phyloP scores from a whole-genome alignment of 805 yeast genomes.

The Yarrowia keelungensis region DNA sequence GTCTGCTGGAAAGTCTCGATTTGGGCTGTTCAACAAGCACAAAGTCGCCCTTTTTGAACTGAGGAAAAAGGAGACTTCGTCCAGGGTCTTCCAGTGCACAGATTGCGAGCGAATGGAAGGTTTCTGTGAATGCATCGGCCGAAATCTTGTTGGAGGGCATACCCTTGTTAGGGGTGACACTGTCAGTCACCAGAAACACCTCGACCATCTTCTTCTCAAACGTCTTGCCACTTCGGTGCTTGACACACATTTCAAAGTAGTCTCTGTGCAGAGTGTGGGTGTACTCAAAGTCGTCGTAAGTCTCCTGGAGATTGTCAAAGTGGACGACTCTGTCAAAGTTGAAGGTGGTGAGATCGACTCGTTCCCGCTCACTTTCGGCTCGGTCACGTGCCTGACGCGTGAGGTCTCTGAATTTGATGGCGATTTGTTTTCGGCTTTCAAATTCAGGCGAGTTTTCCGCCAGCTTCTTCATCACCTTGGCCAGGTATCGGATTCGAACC shows the following conservation, averaged over 20 bases:
- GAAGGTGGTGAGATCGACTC: slow-evolving; percentile 36
- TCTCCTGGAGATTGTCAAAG: slow-evolving; percentile 33
- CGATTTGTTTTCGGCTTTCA: slow-evolving; percentile 6
- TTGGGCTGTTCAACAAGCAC: slow-evolving; percentile 23
- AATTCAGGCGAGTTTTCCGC: slow-evolving; percentile 18
- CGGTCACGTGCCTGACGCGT: neutral
- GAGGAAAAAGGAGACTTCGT: slow-evolving; percentile 35
- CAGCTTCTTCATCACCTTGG: slow-evolving; percentile 39
- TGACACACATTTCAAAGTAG: slow-evolving; percentile 38
- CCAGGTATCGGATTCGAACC: slow-evolving; percentile 38
- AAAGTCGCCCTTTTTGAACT: slow-evolving; percentile 28
- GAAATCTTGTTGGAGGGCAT: slow-evolving; percentile 28
- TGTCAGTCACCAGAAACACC: slow-evolving; percentile 35
- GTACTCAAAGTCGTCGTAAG: slow-evolving; percentile 30
- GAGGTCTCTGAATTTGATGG: slow-evolving; percentile 23
- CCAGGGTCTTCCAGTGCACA: slow-evolving; percentile 40
- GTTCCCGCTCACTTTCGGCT: slow-evolving; percentile 33
- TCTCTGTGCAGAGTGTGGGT: slow-evolving; percentile 20
- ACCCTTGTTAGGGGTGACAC: slow-evolving; percentile 22
- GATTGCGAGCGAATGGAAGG: slow-evolving; percentile 16
- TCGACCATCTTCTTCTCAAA: slow-evolving; percentile 37
- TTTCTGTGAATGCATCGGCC: slow-evolving; percentile 24
- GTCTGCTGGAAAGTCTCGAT: slow-evolving; percentile 19
- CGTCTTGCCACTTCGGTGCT: slow-evolving; percentile 36
- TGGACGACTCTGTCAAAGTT: slow-evolving; percentile 33